Evolutionary conservation across 345 rosid genomes (phyloP).

Genomic region (Heritiera littoralis): DNA sequence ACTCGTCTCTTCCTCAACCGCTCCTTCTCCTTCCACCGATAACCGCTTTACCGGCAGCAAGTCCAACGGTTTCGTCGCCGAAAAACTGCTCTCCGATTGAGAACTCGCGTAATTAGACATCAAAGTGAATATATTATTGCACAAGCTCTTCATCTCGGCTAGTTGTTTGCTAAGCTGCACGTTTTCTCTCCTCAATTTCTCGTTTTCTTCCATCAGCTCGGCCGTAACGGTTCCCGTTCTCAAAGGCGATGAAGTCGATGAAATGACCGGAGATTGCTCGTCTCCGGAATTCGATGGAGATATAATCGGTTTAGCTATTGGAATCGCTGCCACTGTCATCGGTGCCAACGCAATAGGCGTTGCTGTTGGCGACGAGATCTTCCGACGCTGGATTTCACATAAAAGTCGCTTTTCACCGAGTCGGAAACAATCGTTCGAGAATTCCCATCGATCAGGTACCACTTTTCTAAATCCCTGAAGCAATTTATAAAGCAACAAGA

Average conservation of each 20-base stretch:
- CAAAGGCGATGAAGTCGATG: slow-evolving; percentile 52
- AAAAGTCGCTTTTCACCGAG: slow-evolving; percentile 73
- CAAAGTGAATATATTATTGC: slow-evolving; percentile 51
- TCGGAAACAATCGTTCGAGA: slow-evolving; percentile 72
- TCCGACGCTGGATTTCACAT: slow-evolving; percentile 80
- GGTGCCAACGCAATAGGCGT: background rate
- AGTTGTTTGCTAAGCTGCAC: slow-evolving; percentile 57
- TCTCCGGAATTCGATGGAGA: slow-evolving; percentile 61
- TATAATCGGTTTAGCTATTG: slow-evolving; percentile 35
- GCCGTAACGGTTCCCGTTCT: slow-evolving; percentile 31
- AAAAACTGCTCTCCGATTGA: slow-evolving; percentile 22
- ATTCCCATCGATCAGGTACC: slow-evolving; percentile 95
- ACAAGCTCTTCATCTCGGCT: slow-evolving; percentile 61
- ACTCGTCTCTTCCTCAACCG: slow-evolving; percentile 26
- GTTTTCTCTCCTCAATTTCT: slow-evolving; percentile 66
- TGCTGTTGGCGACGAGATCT: slow-evolving; percentile 32
- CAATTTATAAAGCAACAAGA: background rate
- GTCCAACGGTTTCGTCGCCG: slow-evolving; percentile 35
- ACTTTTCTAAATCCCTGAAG: slow-evolving; percentile 77
- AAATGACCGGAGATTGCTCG: slow-evolving; percentile 41
- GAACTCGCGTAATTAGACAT: slow-evolving; percentile 49
- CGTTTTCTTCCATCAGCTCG: slow-evolving; percentile 73
- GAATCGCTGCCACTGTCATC: slow-evolving; percentile 25
- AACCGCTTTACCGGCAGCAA: slow-evolving; percentile 39
- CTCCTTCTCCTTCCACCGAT: slow-evolving; percentile 10